A percentile compares a stretch with the other conserved stretches of the same genome.
These are phyloP conservation scores for Venturia oleaginea DNA, from an alignment of 2,329 filamentous ascomycete species.

Conservation along the genomic window DNA sequence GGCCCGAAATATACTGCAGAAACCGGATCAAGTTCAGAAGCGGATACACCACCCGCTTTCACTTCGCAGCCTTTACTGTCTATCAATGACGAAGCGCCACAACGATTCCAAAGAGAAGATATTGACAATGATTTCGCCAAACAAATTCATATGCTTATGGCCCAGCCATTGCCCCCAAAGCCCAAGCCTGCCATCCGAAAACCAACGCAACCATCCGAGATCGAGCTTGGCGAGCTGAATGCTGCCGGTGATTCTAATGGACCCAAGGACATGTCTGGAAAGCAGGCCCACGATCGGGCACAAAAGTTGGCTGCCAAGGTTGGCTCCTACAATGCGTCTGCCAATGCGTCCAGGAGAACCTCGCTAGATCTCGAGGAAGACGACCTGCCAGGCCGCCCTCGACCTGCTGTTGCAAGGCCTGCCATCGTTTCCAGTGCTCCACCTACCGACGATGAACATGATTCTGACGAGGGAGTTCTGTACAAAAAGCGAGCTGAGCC, in stretches of 20 bases:
- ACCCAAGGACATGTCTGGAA: slow-evolving; percentile 1
- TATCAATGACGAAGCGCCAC: slow-evolving; percentile 1
- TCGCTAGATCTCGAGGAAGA: slow-evolving; percentile 8
- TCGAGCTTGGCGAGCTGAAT: slow-evolving; percentile 5
- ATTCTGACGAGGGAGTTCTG: slow-evolving; percentile 4
- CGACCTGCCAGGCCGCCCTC: neutral
- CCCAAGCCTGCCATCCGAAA: slow-evolving; percentile 9
- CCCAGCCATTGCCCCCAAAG: neutral
- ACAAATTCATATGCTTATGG: neutral
- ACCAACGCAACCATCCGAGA: neutral
- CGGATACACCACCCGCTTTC: neutral
- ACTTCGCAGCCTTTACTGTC: neutral
- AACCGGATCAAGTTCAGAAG: neutral
- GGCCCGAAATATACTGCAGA: slow-evolving; percentile 5
- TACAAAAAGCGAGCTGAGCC: neutral
- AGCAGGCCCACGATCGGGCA: slow-evolving; percentile 10
- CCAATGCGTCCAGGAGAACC: neutral
- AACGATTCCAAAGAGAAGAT: neutral
- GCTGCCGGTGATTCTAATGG: neutral
- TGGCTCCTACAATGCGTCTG: slow-evolving; percentile 10
- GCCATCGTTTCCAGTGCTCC: neutral
- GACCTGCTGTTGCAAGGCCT: neutral
- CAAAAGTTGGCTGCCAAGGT: slow-evolving; percentile 9
- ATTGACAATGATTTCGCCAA: neutral
- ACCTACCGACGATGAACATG: neutral